Conservation (phyloP, 1,284 basidiomycete species). For the Somion occarium region DNA sequence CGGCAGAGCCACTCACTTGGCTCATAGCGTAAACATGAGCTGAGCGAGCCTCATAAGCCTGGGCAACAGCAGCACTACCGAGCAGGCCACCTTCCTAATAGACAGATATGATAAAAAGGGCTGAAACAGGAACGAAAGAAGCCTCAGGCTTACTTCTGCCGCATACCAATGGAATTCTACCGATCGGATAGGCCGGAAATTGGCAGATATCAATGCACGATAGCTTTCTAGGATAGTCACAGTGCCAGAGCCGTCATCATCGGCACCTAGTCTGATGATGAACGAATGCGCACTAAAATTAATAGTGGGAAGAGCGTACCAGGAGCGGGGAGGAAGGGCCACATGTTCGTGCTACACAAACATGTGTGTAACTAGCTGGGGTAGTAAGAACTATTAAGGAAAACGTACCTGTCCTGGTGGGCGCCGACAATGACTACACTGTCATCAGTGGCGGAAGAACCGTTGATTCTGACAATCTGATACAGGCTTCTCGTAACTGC, state of each 20-base stretch:
- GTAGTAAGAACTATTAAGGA: conserved; percentile 12
- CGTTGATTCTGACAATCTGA: conserved; percentile 70
- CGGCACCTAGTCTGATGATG: conserved; percentile 42
- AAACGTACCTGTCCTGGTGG: conserved; percentile 79
- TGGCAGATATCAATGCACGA: conserved; percentile 73
- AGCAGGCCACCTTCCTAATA: conserved; percentile 87
- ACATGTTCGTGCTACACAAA: conserved; percentile 66
- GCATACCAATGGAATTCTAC: conserved; percentile 98
- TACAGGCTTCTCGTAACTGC: conserved; percentile 12
- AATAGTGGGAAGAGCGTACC: conserved; percentile 38
- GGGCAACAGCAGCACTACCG: conserved; percentile 89
- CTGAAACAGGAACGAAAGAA: conserved; percentile 8
- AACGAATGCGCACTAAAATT: conserved; percentile 1
- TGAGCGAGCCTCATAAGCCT: conserved; percentile 61
- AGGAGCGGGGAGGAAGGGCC: conserved; percentile 87
- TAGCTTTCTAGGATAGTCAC: conserved; percentile 92
- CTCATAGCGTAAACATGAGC: conserved; percentile 85
- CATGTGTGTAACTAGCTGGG: conserved; percentile 6
- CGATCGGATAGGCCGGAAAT: conserved; percentile 72
- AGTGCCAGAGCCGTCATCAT: conserved; percentile 90
- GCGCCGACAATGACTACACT: conserved; percentile 70
- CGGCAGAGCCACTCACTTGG: conserved; percentile 45
- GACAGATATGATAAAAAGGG: conserved; percentile 9
- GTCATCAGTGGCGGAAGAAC: conserved; percentile 56
- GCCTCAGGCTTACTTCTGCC: conserved; percentile 58